These are phyloP conservation scores for Acrocalymma vagum DNA, from an alignment of 2,329 filamentous ascomycete species.

Conservation along the genomic window DNA sequence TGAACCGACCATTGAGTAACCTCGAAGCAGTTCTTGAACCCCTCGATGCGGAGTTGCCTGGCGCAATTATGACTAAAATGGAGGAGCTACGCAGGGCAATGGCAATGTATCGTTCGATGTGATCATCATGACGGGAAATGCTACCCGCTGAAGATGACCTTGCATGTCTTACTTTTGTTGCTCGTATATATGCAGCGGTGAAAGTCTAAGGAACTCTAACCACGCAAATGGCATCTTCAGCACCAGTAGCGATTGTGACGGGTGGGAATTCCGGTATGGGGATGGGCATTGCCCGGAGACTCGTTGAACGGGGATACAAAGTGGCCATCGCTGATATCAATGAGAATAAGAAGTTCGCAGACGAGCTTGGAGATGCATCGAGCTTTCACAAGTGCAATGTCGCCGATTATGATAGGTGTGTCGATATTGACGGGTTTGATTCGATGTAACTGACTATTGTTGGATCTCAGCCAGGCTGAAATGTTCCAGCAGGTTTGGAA, in stretches of 20 bases:
- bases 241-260: slow-evolving; percentile 36
- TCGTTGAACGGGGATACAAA: slow-evolving; percentile 34
- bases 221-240: slow-evolving; percentile 22
- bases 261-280: slow-evolving; percentile 40
- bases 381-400: slow-evolving; percentile 32
- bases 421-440: neutral
- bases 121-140: slow-evolving; percentile 1
- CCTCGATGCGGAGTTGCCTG: too few species aligned
- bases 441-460: neutral
- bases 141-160: slow-evolving; percentile 3
- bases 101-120: neutral
- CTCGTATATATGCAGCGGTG: too few species aligned
- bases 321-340: slow-evolving; percentile 39
- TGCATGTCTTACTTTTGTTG: too few species aligned
- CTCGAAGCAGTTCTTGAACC: too few species aligned
- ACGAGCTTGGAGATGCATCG: slow-evolving; percentile 33
- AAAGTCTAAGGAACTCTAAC: too few species aligned
- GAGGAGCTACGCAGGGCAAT: neutral
- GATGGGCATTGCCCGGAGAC: slow-evolving; percentile 22
- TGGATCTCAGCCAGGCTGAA: slow-evolving; percentile 50
- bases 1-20: neutral
- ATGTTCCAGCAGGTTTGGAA: slow-evolving; percentile 56
- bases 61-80: neutral
- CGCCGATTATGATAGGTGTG: slow-evolving; percentile 35
- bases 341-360: slow-evolving; percentile 26